Conservation (phyloP, 768 basidiomycete species). For the Hericium alpestre region DNA sequence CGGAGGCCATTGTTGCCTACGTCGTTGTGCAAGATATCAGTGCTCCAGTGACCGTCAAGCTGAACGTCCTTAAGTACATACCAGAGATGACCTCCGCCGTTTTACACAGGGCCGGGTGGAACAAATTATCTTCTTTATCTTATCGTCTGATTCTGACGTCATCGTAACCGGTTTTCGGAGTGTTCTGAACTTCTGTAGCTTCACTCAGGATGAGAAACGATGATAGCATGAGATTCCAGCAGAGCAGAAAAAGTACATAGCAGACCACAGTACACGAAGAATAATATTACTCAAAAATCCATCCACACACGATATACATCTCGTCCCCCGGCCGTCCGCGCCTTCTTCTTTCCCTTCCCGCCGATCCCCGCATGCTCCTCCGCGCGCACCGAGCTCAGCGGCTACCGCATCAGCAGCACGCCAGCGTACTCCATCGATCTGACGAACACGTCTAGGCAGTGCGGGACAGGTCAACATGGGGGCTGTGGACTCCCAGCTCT, state of each 20-base stretch:
- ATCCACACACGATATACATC: slow-evolving; percentile 53
- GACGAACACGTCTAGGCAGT: not conserved
- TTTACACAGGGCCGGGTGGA: too few species aligned
- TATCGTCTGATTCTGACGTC: too few species aligned
- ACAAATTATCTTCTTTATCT: too few species aligned
- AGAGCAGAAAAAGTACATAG: not conserved
- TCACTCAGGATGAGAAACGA: too few species aligned
- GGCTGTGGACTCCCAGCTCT: not conserved
- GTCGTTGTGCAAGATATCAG: not conserved
- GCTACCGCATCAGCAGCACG: slow-evolving; percentile 18
- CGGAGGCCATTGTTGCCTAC: not conserved
- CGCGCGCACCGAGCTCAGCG: slow-evolving; percentile 10
- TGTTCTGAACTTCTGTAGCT: too few species aligned
- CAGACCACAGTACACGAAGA: not conserved
- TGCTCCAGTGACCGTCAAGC: too few species aligned
- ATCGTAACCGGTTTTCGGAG: too few species aligned
- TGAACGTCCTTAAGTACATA: too few species aligned
- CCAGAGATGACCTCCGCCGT: too few species aligned
- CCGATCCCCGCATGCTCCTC: slow-evolving; percentile 16
- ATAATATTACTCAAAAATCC: not conserved
- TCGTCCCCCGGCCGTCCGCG: slow-evolving; percentile 38
- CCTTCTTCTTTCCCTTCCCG: slow-evolving; percentile 45
- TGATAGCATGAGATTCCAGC: too few species aligned
- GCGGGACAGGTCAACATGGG: not conserved
- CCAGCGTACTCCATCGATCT: too few species aligned